A percentile compares a stretch with the other conserved stretches of the same genome.
Conservation (phyloP, 352 stramenopile species). For the Phytophthora pistaciae region DNA sequence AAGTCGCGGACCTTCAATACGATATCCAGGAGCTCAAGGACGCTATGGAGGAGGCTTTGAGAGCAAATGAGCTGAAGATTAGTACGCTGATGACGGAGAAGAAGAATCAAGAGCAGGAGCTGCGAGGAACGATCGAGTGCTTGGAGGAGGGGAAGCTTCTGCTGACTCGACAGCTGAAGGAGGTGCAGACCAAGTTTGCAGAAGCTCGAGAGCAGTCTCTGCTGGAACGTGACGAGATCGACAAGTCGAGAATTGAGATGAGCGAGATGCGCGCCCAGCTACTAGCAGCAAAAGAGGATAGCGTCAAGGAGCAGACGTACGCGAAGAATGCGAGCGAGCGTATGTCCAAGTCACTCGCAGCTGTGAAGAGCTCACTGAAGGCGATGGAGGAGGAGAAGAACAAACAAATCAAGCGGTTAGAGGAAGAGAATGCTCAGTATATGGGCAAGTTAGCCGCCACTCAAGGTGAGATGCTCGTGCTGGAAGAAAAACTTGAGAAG, state of each 20-base stretch:
- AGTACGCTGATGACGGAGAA: conserved; percentile 41
- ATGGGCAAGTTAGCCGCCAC: conserved; percentile 63
- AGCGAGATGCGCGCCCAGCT: conserved; percentile 59
- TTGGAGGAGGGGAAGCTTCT: conserved; percentile 66
- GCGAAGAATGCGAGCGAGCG: conserved; percentile 59
- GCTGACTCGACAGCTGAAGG: conserved; percentile 61
- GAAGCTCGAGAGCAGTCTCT: conserved; percentile 64
- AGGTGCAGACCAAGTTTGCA: conserved; percentile 67
- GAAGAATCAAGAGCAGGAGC: conserved; percentile 44
- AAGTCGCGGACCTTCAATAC: conserved; percentile 49
- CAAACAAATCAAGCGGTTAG: conserved; percentile 51
- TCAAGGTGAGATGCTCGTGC: conserved; percentile 65
- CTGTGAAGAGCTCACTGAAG: conserved; percentile 69
- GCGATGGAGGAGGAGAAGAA: conserved; percentile 77
- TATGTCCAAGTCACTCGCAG: conserved; percentile 61
- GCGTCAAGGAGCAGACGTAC: conserved; percentile 65
- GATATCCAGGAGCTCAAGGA: conserved; percentile 53
- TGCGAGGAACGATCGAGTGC: conserved; percentile 45
- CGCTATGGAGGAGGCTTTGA: conserved; percentile 47
- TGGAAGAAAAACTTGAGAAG: conserved; percentile 54
- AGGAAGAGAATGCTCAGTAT: conserved; percentile 58
- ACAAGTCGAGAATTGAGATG: conserved; percentile 59
- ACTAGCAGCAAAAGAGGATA: conserved; percentile 54
- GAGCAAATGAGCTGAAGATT: conserved; percentile 51
- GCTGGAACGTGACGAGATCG: conserved; percentile 71